Evolutionary conservation across 228 moss, liverwort and hornwort genomes (phyloP).

Genomic region (Sphagnum magellanicum): DNA sequence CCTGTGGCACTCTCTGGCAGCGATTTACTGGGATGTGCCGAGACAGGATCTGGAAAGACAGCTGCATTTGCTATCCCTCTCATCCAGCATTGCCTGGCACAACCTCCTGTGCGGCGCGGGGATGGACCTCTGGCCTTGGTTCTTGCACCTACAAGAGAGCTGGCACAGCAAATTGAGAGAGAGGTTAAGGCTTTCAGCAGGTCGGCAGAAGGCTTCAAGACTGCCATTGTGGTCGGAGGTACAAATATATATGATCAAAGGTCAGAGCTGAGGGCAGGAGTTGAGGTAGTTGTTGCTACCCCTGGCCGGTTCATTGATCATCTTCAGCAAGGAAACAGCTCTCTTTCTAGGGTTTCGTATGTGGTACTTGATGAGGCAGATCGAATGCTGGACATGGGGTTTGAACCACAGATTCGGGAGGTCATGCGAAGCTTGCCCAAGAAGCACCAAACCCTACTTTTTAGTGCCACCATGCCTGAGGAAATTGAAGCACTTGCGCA

Average conservation of each 20-base stretch:
- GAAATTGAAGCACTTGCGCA: constrained; percentile 96
- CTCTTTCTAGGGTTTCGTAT: constrained; percentile 89
- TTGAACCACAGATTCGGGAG: constrained; percentile 99
- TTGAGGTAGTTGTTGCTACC: constrained; percentile 96
- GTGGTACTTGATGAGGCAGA: constrained; percentile 98
- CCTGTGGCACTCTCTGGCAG: constrained; percentile 76
- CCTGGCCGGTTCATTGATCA: constrained; percentile 98
- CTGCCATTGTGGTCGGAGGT: constrained; percentile 96
- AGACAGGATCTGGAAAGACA: constrained; percentile 96
- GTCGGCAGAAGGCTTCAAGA: constrained; percentile 81
- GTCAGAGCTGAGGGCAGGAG: constrained; percentile 90
- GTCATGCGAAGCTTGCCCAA: constrained; percentile 98
- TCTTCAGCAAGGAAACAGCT: constrained; percentile 96
- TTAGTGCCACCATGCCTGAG: constrained; percentile 99
- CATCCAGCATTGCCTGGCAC: constrained; percentile 94
- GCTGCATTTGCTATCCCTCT: constrained; percentile 93
- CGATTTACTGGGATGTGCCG: constrained; percentile 92
- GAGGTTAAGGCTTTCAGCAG: constrained; percentile 98
- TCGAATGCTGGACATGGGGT: constrained; percentile 99
- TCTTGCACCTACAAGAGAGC: constrained; percentile 93
- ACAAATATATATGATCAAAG: constrained; percentile 95
- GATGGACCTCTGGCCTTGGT: constrained; percentile 93
- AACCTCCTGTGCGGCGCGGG: constrained; percentile 76
- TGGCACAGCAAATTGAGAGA: constrained; percentile 99
- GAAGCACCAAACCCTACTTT: constrained; percentile 91